Conservation (phyloP, 1,139 yeast species). For the Geotrichum citri-aurantii region DNA sequence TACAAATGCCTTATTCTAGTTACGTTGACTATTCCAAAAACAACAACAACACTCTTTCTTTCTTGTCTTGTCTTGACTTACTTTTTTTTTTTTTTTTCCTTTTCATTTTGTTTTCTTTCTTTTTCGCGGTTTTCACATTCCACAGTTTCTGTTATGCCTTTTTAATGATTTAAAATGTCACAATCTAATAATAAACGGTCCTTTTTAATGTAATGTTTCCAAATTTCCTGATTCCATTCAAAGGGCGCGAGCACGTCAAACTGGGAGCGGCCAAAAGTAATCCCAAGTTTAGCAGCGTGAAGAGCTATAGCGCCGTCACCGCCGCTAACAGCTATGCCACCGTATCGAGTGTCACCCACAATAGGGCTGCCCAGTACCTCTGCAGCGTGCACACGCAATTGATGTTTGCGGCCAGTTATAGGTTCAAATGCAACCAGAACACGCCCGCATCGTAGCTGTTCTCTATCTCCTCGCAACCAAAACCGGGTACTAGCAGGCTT, state of each 20-base stretch:
- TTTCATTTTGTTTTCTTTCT: no score
- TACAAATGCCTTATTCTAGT: no score
- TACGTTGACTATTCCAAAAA: no score
- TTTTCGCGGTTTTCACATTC: no score
- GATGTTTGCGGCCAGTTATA: slow-evolving; percentile 45
- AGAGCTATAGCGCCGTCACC: slow-evolving; percentile 9
- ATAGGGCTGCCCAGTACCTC: slow-evolving; percentile 26
- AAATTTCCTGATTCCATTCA: slow-evolving; percentile 2
- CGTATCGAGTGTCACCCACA: slow-evolving; percentile 24
- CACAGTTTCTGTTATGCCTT: no score
- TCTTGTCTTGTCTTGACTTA: no score
- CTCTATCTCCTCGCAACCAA: neutral
- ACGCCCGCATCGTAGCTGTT: neutral
- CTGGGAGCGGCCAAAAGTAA: slow-evolving; percentile 4
- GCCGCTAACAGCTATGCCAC: no score
- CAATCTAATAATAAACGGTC: neutral
- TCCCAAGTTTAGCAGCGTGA: slow-evolving; percentile 10
- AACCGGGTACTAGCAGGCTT: slow-evolving; percentile 23
- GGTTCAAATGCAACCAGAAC: slow-evolving; percentile 35
- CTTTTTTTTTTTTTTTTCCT: no score
- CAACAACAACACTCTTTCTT: no score
- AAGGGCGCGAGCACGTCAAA: slow-evolving; percentile 10
- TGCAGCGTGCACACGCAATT: slow-evolving; percentile 38
- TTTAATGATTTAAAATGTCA: neutral
- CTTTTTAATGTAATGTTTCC: slow-evolving; percentile 6